Evolutionary conservation across 192 early-diverging fungal species (phyloP).

Genomic region (Podila clonocystis): DNA sequence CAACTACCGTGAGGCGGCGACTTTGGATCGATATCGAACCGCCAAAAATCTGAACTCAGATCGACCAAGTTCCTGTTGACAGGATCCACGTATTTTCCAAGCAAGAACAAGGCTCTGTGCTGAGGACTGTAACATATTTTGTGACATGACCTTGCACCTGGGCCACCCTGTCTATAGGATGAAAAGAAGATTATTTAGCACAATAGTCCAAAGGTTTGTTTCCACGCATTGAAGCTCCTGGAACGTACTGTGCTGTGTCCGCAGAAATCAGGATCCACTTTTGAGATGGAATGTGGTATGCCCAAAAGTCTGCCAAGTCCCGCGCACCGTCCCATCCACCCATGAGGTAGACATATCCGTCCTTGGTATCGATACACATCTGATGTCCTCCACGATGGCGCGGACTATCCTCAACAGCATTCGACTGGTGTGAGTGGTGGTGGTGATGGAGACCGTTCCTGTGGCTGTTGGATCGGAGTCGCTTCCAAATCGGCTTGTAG

Average conservation of each 20-base stretch:
- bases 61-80: slow-evolving; percentile 71
- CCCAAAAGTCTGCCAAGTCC: slow-evolving; percentile 94
- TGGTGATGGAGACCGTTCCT: slow-evolving; percentile 33
- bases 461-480: slow-evolving; percentile 23
- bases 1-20: slow-evolving; percentile 62
- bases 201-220: neutral
- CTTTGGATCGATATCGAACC: slow-evolving; percentile 75
- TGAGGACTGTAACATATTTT: slow-evolving; percentile 90
- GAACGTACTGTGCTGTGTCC: slow-evolving; percentile 74
- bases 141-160: slow-evolving; percentile 90
- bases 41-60: slow-evolving; percentile 89
- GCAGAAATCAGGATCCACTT: slow-evolving; percentile 82
- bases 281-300: slow-evolving; percentile 64
- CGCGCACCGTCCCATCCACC: slow-evolving; percentile 95
- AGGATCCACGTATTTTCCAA: slow-evolving; percentile 92
- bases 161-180: slow-evolving; percentile 80
- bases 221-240: neutral
- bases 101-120: slow-evolving; percentile 77
- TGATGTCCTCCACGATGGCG: slow-evolving; percentile 93
- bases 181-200: neutral
- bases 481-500: slow-evolving; percentile 70
- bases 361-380: slow-evolving; percentile 86
- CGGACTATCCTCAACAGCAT: slow-evolving; percentile 51
- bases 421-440: slow-evolving; percentile 32
- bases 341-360: slow-evolving; percentile 82